Percentiles rank a stretch among this genome's conserved stretches.
These are phyloP conservation scores for Cryptosporidium andersoni DNA, from an alignment of 169 alveolate genomes.

Conservation along the genomic window DNA sequence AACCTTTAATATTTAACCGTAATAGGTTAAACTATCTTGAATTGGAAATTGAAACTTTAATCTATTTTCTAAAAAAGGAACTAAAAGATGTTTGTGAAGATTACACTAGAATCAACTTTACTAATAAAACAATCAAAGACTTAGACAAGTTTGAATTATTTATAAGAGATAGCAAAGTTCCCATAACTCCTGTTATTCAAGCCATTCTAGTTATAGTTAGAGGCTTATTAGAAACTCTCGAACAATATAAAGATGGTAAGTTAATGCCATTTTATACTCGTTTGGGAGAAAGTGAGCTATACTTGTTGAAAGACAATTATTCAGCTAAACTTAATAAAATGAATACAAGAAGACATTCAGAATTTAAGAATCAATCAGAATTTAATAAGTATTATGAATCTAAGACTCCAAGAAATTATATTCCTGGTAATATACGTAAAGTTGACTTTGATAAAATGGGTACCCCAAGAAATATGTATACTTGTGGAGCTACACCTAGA, in stretches of 20 bases:
- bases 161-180: neutral
- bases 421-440: neutral
- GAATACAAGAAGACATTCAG: conserved; percentile 1
- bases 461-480: conserved; percentile 20
- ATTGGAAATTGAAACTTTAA: conserved; percentile 32
- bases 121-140: conserved; percentile 15
- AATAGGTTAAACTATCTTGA: conserved; percentile 33
- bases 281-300: neutral
- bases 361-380: neutral
- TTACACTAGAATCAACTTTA: conserved; percentile 23
- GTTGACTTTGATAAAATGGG: neutral
- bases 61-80: conserved; percentile 29
- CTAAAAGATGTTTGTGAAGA: conserved; percentile 2
- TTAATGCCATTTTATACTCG: conserved; percentile 55
- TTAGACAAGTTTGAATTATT: conserved; percentile 30
- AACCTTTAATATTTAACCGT: conserved; percentile 27
- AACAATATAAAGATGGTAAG: conserved; percentile 34
- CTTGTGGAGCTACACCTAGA: neutral
- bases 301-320: neutral
- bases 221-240: conserved; percentile 55
- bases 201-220: conserved; percentile 33
- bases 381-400: neutral
- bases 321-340: neutral
- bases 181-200: conserved; percentile 18
- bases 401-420: conserved; percentile 34